Conservation (phyloP, 345 rosid genomes). For the Turritis glabra region DNA sequence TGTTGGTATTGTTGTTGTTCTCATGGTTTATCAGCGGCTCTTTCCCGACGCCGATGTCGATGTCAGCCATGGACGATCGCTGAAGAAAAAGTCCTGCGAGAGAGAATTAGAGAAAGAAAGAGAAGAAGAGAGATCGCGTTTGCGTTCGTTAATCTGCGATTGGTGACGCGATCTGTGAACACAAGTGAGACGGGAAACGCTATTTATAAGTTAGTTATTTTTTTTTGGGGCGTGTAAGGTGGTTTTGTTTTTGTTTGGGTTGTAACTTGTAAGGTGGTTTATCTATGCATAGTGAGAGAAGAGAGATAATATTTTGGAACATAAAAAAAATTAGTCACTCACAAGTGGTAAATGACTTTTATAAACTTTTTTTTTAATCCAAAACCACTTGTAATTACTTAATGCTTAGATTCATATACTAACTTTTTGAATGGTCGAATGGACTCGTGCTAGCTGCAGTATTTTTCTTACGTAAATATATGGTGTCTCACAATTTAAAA, state of each 20-base stretch:
- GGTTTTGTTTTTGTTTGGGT: too few species aligned
- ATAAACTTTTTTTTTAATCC: too few species aligned
- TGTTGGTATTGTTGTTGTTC: slow-evolving; percentile 28
- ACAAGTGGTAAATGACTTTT: too few species aligned
- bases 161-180: not conserved
- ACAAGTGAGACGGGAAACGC: slow-evolving; percentile 4
- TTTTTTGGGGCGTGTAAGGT: not conserved
- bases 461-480: too few species aligned
- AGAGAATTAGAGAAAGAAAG: not conserved
- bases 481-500: too few species aligned
- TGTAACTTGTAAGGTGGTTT: too few species aligned
- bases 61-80: slow-evolving; percentile 35
- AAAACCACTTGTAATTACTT: too few species aligned
- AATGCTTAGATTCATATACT: too few species aligned
- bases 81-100: too few species aligned
- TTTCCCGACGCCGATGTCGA: not conserved
- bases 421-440: too few species aligned
- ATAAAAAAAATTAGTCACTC: too few species aligned
- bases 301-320: not conserved
- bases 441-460: too few species aligned
- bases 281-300: not conserved
- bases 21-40: slow-evolving; percentile 41
- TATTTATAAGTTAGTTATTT: slow-evolving; percentile 24
- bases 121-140: slow-evolving; percentile 28
- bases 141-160: slow-evolving; percentile 6